These are phyloP conservation scores for Biancaea sappan DNA, from an alignment of 306 rosid species.

Conservation along the genomic window DNA sequence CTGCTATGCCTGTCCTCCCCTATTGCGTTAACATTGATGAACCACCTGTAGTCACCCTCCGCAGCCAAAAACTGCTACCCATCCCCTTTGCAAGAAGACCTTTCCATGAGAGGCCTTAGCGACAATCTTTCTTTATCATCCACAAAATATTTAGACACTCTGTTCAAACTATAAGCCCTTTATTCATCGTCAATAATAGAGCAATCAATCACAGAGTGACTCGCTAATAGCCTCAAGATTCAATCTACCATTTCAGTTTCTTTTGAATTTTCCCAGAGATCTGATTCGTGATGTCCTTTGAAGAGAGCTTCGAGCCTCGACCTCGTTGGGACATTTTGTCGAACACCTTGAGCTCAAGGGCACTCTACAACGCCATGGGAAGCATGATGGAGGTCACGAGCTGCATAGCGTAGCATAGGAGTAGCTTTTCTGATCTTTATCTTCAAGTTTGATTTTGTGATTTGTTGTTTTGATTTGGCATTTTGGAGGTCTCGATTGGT, in stretches of 20 bases:
- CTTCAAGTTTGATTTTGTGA: not conserved
- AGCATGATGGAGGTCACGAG: slow-evolving; percentile 12
- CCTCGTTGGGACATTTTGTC: slow-evolving; percentile 53
- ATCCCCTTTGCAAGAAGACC: too few relatives aligned
- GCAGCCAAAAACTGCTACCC: too few relatives aligned
- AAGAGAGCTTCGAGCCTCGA: slow-evolving; percentile 36
- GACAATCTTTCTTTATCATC: too few relatives aligned
- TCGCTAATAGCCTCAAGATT: too few relatives aligned
- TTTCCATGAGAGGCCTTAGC: too few relatives aligned
- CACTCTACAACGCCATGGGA: slow-evolving; percentile 50
- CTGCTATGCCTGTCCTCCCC: too few relatives aligned
- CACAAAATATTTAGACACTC: too few relatives aligned
- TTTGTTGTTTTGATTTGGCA: not conserved
- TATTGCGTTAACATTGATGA: too few relatives aligned
- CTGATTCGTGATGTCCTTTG: slow-evolving; percentile 41
- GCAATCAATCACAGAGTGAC: too few relatives aligned
- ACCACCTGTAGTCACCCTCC: too few relatives aligned
- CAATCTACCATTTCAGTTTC: slow-evolving; percentile 61
- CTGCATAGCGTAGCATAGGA: slow-evolving; percentile 44
- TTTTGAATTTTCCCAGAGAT: slow-evolving; percentile 41
- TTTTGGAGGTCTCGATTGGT: not conserved
- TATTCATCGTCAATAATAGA: too few relatives aligned
- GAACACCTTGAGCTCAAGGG: slow-evolving; percentile 49
- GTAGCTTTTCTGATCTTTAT: slow-evolving; percentile 44
- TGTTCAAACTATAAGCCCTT: too few relatives aligned